Evolutionary conservation across 306 rosid genomes (phyloP).

Genomic region (Fragaria ananassa): DNA sequence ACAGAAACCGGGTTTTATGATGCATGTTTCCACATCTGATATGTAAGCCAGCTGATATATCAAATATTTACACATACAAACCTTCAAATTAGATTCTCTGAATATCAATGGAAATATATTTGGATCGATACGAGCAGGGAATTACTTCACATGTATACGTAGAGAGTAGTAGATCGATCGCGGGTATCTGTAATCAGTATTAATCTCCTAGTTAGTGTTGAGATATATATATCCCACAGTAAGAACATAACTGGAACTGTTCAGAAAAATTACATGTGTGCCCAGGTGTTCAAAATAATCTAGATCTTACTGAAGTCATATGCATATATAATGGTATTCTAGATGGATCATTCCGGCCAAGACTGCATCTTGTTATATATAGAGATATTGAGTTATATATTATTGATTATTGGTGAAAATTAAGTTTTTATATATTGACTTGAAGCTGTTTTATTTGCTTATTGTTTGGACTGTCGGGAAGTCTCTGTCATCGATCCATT

Average conservation of each 20-base stretch:
- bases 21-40: conserved; percentile 1
- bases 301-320: neutral
- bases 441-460: neutral
- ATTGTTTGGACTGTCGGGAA: neutral
- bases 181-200: no score
- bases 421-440: neutral
- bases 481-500: neutral
- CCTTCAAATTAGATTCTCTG: neutral
- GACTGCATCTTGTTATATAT: neutral
- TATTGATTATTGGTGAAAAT: neutral
- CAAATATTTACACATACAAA: neutral
- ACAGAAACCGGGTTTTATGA: conserved; percentile 19
- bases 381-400: no score
- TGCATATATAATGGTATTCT: neutral
- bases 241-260: neutral
- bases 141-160: neutral
- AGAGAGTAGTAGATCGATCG: neutral
- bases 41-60: neutral
- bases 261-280: conserved; percentile 12
- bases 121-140: neutral
- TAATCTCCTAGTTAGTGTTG: no score
- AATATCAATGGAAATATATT: neutral
- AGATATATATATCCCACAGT: no score
- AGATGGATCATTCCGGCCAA: neutral
- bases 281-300: conserved; percentile 5